phyloP scores from a whole-genome alignment of 2,329 filamentous ascomycete genomes.

The Fusarium sp. region DNA sequence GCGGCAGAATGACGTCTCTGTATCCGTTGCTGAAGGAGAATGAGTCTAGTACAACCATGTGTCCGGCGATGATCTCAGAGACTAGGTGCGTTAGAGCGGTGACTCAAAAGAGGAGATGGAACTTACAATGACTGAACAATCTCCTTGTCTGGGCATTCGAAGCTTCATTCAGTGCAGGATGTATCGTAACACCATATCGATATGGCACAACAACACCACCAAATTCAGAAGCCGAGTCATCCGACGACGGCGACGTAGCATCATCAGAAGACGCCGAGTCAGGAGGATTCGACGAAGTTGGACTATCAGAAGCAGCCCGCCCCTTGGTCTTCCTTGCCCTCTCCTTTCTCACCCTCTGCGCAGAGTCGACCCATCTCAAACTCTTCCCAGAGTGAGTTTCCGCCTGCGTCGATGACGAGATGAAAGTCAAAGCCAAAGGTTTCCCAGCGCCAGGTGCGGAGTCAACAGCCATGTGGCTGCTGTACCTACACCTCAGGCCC shows the following conservation, averaged over 20 bases:
- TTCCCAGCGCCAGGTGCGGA: background rate
- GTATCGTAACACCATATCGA: constrained; percentile 11
- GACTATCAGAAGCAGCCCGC: background rate
- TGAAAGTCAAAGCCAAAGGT: constrained; percentile 2
- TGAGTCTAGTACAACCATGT: constrained; percentile 54
- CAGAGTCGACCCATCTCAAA: constrained; percentile 32
- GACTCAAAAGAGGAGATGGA: rapidly evolving
- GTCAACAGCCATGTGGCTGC: constrained; percentile 42
- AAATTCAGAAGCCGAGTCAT: constrained; percentile 1
- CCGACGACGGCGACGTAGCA: background rate
- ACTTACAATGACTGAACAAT: constrained; percentile 51
- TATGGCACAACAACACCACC: background rate
- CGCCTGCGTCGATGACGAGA: background rate
- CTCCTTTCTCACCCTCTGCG: constrained; percentile 11
- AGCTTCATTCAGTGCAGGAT: constrained; percentile 40
- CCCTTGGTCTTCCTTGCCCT: background rate
- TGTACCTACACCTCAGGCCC: constrained; percentile 51
- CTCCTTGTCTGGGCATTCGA: constrained; percentile 46
- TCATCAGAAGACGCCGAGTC: constrained; percentile 23
- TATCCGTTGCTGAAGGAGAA: constrained; percentile 49
- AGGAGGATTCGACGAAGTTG: background rate
- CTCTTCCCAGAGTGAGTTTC: constrained; percentile 3
- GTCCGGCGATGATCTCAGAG: constrained; percentile 50
- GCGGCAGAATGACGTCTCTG: constrained; percentile 51
- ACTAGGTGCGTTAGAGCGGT: constrained; percentile 35